Conservation (phyloP, 1,284 basidiomycete species). For the Trametes sp. region DNA sequence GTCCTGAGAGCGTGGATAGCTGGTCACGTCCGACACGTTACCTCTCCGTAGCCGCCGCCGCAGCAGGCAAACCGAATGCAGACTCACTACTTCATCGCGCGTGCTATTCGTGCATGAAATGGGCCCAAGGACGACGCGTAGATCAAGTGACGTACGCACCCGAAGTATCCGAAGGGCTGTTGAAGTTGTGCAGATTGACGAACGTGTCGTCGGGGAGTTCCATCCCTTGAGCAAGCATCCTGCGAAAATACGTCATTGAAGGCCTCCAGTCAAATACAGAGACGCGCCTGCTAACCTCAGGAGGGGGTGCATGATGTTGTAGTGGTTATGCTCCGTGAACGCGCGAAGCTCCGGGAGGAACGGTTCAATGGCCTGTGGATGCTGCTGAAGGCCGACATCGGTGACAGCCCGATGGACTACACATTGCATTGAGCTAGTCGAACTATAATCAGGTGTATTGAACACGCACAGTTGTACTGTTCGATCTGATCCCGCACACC, state of each 20-base stretch:
- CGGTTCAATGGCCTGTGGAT: constrained; percentile 44
- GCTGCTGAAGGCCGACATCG: constrained; percentile 26
- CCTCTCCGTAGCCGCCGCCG: too few species aligned
- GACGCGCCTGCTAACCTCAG: constrained; percentile 28
- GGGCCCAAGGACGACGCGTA: neutral
- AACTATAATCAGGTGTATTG: neutral
- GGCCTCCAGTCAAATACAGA: neutral
- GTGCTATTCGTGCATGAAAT: constrained; percentile 25
- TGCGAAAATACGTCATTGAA: constrained; percentile 6
- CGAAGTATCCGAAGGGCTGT: constrained; percentile 35
- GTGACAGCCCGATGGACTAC: constrained; percentile 47
- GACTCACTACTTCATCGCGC: constrained; percentile 47
- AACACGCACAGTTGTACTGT: constrained; percentile 58
- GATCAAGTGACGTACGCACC: constrained; percentile 34
- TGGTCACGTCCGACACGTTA: constrained; percentile 10
- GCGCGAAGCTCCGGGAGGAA: constrained; percentile 50
- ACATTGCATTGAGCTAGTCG: constrained; percentile 35
- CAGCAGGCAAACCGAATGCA: neutral
- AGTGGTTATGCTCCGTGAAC: constrained; percentile 40
- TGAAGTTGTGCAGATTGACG: constrained; percentile 46
- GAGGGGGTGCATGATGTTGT: constrained; percentile 37
- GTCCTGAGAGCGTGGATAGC: constrained; percentile 46
- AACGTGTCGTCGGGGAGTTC: constrained; percentile 46
- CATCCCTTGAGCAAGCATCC: constrained; percentile 39
- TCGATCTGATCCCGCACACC: constrained; percentile 68